Evolutionary conservation across 106 monocot genomes (phyloP), one percentile per base, ranked within the genome.

Genomic region (Cymbidium sinense): DNA sequence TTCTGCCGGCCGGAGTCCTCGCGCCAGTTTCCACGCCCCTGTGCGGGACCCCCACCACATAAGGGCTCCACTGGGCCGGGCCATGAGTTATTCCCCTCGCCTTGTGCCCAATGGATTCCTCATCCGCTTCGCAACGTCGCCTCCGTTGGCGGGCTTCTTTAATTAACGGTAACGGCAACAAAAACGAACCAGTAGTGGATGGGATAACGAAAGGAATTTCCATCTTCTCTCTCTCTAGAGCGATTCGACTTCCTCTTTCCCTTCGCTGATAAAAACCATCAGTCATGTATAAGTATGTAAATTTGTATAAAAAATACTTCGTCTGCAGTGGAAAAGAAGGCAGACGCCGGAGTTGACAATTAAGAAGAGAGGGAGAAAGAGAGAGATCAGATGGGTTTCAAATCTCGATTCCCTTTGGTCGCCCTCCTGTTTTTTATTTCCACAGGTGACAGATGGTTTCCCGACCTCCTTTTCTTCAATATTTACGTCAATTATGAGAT

Each of bases 151-250:
- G 33, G 67, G 17, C 67, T 67, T 67, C 67, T 33, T 67, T 67
- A 33, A 67, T 67, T 67, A 1, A 17, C 8, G 30, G 23, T 27
- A 61, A 61, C 61, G 61, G 21, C 61, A 27, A 27, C 7, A 54
- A 62, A 27, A 62, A 62, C 23, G 25, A 62, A 47, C 47, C 11
- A 13, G 47, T 47, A 47, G 47, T 47, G 34, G 34, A 3, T 33
- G 13, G 10, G 34, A 31, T 69, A 69, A 69, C 28, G 69, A 71
- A 71, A 37, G 71, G 71, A 36, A 71, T 71, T n/a, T 37, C 39
- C 30, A 36, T 71, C 71, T 71, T 19, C 7, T 20, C 36, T 17
- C 21, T 7, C 21, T 37, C 18, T 36, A 15, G 3, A 3, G 47
- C 13, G 13, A 47, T 47, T 13, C 15, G 1, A 0, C 15, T 47